Conservation (phyloP, 768 basidiomycete species). For the Panellus pusillus region DNA sequence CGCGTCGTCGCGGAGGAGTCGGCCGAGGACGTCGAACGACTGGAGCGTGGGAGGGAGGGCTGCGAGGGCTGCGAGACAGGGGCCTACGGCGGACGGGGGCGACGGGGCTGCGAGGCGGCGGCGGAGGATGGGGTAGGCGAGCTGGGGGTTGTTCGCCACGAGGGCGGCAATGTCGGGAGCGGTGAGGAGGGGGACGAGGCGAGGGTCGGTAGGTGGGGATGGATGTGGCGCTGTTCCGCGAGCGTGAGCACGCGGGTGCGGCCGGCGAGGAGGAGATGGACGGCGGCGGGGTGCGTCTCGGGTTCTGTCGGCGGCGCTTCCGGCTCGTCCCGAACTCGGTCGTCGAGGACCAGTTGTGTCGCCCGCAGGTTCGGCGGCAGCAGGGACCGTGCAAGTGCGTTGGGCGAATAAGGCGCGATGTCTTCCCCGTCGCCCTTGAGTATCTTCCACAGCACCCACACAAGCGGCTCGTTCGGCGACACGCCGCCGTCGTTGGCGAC, state of each 20-base stretch:
- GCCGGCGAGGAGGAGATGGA: conserved; percentile 68
- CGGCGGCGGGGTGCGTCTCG: conserved; percentile 54
- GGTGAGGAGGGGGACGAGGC: conserved; percentile 51
- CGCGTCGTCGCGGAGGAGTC: conserved; percentile 66
- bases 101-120: conserved; percentile 15
- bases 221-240: conserved; percentile 67
- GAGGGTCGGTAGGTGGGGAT: conserved; percentile 49
- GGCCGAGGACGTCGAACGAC: conserved; percentile 72
- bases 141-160: conserved; percentile 64
- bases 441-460: conserved; percentile 88
- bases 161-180: conserved; percentile 68
- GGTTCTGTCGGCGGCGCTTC: too few relatives aligned
- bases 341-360: conserved; percentile 65
- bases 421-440: conserved; percentile 81
- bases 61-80: conserved; percentile 37
- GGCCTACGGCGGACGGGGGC: not conserved
- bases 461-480: conserved; percentile 70
- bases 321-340: too few relatives aligned
- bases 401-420: conserved; percentile 81
- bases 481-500: conserved; percentile 50
- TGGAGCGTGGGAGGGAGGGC: conserved; percentile 70
- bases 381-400: conserved; percentile 69
- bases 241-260: conserved; percentile 73
- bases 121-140: conserved; percentile 66
- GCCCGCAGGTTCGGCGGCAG: conserved; percentile 75